Conservation (phyloP, 257 asterid genomes). For the Scutellaria minor region DNA sequence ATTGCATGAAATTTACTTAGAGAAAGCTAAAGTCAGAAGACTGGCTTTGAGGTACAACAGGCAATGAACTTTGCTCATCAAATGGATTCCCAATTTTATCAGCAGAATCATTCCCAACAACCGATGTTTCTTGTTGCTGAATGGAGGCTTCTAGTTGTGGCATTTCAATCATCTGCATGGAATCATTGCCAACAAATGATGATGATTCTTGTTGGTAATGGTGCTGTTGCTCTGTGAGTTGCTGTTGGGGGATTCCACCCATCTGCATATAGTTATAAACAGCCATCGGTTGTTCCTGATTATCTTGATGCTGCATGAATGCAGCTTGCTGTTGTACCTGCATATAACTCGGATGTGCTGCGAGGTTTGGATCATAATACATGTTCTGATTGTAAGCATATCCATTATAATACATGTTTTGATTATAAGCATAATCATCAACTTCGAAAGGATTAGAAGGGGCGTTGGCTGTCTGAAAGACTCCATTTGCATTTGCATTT, state of each 20-base stretch:
- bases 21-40: slow-evolving; percentile 42
- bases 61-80: slow-evolving; percentile 39
- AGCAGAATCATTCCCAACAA: slow-evolving; percentile 28
- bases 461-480: slow-evolving; percentile 30
- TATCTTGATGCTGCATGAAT: slow-evolving; percentile 38
- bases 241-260: slow-evolving; percentile 39
- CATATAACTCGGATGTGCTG: slow-evolving; percentile 32
- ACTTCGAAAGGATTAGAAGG: slow-evolving; percentile 69
- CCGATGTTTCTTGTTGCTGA: slow-evolving; percentile 34
- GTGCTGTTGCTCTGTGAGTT: slow-evolving; percentile 11
- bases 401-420: slow-evolving; percentile 26
- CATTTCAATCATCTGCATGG: slow-evolving; percentile 29
- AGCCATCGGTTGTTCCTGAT: slow-evolving; percentile 32
- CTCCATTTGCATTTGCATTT: slow-evolving; percentile 39
- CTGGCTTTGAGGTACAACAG: slow-evolving; percentile 43
- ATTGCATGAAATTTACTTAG: slow-evolving; percentile 29
- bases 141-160: slow-evolving; percentile 34
- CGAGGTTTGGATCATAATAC: slow-evolving; percentile 36
- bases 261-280: slow-evolving; percentile 38
- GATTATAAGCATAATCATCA: slow-evolving; percentile 30
- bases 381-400: slow-evolving; percentile 35
- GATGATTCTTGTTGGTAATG: slow-evolving; percentile 4
- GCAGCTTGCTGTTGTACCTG: slow-evolving; percentile 48
- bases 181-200: background rate
- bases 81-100: slow-evolving; percentile 61